Base-by-base conservation (phyloP, 257 asterid species). In the Capsicum pubescens region DNA sequence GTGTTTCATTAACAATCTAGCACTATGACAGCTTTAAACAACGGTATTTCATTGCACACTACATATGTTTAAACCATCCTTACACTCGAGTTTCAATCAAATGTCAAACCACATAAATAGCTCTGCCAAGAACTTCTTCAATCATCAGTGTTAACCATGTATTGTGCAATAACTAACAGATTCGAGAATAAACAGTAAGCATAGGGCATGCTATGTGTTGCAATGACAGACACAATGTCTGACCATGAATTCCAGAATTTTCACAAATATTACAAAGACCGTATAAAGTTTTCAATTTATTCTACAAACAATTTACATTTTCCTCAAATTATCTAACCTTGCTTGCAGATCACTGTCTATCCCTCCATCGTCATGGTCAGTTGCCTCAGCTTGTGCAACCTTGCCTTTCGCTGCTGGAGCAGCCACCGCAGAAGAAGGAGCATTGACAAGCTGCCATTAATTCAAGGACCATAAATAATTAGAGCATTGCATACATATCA, bases 271-370 rank as follows among this genome's bases (percentile, higher is more conserved):
- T 85, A 90, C 93, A 91, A 78, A 69, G 61, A 86, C 85, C 88
- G 86, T 48, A 82, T 79, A 74, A 84, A 48, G 57, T 42, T 81
- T 82, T 72, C 57, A 68, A 68, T 81, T 87, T 76, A 80, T 67
- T 86, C 17, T 68, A 19, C 14, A 85, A 32, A 60, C 66, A 58
- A 84, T 82, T 87, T 88, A 96, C 98, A 94, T 94, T 90, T 79
- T 94, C 89, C 99, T 94, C 94, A 96, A 85, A 83, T 96, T 96
- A 91, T 96, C 99, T 91, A 96, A 91, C 95, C 99, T 93, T 84
- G 98, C 98, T 90, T 96, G 99, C 83, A 96, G 94, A 85, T 96
- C 99, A 81, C 95, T 94, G 87, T 96, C 99, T 84, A 96, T 96
- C 55, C 97, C 98, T 3, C 92, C 88, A 0, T 93, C 98, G 21